A percentile compares a stretch with the other conserved stretches of the same genome.
These are phyloP conservation scores for Asparagopsis taxiformis DNA, from an alignment of 31 red algal genomes.

Conservation along the genomic window DNA sequence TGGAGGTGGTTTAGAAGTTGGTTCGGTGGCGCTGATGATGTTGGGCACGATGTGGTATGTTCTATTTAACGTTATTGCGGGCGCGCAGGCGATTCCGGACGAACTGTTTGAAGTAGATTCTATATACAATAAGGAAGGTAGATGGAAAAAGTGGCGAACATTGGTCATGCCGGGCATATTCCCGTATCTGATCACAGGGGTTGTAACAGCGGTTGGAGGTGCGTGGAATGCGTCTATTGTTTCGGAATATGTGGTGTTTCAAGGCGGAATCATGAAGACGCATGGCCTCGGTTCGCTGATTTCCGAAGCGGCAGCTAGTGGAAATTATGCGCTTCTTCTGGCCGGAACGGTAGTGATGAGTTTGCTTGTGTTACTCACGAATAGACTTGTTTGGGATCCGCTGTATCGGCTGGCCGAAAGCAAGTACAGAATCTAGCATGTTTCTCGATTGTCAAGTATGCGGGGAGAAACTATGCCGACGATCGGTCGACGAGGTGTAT, in stretches of 20 bases:
- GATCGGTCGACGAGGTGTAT: too few species aligned
- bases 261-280: slow-evolving; percentile 77
- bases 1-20: slow-evolving; percentile 81
- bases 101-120: slow-evolving; percentile 93
- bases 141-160: slow-evolving; percentile 66
- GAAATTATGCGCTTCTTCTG: slow-evolving; percentile 80
- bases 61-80: slow-evolving; percentile 96
- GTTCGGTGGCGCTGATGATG: slow-evolving; percentile 94
- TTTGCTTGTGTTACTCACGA: slow-evolving; percentile 84
- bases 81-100: slow-evolving; percentile 87
- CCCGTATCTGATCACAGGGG: slow-evolving; percentile 92
- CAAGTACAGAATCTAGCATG: too few species aligned
- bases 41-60: slow-evolving; percentile 99
- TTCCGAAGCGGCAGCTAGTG: slow-evolving; percentile 81
- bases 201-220: slow-evolving; percentile 93
- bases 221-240: slow-evolving; percentile 99
- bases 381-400: slow-evolving; percentile 90
- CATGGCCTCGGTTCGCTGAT: slow-evolving; percentile 86
- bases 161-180: slow-evolving; percentile 95
- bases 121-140: slow-evolving; percentile 65
- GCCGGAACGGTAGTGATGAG: slow-evolving; percentile 93
- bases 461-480: too few species aligned
- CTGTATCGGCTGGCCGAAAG: slow-evolving; percentile 76
- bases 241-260: slow-evolving; percentile 93
- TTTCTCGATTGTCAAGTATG: too few species aligned